These are phyloP conservation scores for Penicillium egyptiacum DNA, from an alignment of 495 filamentous ascomycete genomes.

Conservation along the genomic window DNA sequence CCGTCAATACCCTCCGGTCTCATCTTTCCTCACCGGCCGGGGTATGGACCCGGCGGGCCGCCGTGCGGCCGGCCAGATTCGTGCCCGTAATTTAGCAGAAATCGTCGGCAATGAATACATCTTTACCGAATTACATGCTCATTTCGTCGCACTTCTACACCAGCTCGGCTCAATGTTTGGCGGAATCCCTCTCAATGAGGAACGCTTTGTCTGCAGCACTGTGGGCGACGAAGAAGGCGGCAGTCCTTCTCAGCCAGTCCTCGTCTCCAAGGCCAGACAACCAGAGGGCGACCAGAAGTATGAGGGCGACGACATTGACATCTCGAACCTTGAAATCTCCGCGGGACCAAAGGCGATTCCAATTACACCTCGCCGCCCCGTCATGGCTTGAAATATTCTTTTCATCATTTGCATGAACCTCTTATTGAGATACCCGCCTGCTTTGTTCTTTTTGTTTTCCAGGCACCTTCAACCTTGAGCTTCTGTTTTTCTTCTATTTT, in stretches of 20 bases:
- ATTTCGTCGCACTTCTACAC: constrained; percentile 72
- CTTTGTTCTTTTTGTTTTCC: constrained; percentile 13
- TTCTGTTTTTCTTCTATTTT: constrained; percentile 18
- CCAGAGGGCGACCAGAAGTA: constrained; percentile 27
- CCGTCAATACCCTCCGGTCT: constrained; percentile 55
- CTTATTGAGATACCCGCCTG: constrained; percentile 26
- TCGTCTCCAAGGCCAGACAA: constrained; percentile 23
- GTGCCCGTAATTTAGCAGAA: constrained; percentile 77
- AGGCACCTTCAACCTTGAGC: constrained; percentile 18
- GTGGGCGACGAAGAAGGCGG: constrained; percentile 34
- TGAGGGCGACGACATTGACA: constrained; percentile 37
- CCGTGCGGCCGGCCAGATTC: constrained; percentile 53
- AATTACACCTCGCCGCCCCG: constrained; percentile 41
- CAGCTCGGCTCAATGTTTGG: constrained; percentile 59
- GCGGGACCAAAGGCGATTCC: constrained; percentile 46
- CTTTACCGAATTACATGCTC: constrained; percentile 81
- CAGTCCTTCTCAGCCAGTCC: constrained; percentile 23
- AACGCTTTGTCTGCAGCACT: constrained; percentile 46
- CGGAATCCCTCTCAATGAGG: constrained; percentile 44
- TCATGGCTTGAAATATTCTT: constrained; percentile 36
- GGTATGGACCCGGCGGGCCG: constrained; percentile 59
- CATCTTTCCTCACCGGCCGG: constrained; percentile 63
- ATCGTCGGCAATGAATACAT: constrained; percentile 83
- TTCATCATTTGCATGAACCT: constrained; percentile 17
- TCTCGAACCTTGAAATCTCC: constrained; percentile 41